Percentiles rank a stretch among this genome's conserved stretches.
These are phyloP conservation scores for Leishmania major DNA, from an alignment of 208 protist genomes.

Conservation along the genomic window DNA sequence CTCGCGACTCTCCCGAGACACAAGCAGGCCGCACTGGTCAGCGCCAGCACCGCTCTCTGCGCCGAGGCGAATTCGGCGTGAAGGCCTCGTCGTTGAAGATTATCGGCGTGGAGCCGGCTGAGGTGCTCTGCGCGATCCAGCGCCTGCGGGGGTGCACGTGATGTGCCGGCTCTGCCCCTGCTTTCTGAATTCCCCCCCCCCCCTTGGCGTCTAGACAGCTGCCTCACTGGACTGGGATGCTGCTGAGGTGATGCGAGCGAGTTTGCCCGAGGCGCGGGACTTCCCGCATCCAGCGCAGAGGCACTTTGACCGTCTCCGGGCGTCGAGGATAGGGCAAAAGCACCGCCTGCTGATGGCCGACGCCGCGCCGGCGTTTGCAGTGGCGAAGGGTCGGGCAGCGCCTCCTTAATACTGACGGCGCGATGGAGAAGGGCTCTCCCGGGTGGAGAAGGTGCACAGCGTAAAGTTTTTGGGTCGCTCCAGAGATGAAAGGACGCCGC, in stretches of 20 bases:
- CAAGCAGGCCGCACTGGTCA: not conserved
- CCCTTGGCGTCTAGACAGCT: constrained; percentile 10
- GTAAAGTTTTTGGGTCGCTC: not conserved
- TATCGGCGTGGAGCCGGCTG: not conserved
- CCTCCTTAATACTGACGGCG: not conserved
- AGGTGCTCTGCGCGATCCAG: constrained; percentile 9
- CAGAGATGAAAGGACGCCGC: constrained; percentile 4
- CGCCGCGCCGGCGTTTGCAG: not conserved
- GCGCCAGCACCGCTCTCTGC: not conserved
- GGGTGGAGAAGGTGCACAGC: constrained; percentile 1
- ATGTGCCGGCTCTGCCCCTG: not conserved
- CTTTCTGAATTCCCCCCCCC: not conserved
- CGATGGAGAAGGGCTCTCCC: not conserved
- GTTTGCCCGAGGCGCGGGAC: not conserved
- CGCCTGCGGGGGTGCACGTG: not conserved
- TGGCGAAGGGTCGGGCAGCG: not conserved
- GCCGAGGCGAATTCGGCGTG: not conserved
- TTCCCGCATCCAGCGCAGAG: not conserved
- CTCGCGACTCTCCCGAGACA: not conserved
- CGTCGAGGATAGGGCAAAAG: constrained; percentile 2
- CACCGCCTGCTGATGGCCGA: not conserved
- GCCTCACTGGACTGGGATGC: not conserved
- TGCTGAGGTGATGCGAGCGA: not conserved
- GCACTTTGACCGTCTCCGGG: not conserved
- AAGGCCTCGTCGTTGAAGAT: not conserved